These are phyloP conservation scores for Ormosia semicastrata DNA, from an alignment of 306 rosid species.

Conservation along the genomic window DNA sequence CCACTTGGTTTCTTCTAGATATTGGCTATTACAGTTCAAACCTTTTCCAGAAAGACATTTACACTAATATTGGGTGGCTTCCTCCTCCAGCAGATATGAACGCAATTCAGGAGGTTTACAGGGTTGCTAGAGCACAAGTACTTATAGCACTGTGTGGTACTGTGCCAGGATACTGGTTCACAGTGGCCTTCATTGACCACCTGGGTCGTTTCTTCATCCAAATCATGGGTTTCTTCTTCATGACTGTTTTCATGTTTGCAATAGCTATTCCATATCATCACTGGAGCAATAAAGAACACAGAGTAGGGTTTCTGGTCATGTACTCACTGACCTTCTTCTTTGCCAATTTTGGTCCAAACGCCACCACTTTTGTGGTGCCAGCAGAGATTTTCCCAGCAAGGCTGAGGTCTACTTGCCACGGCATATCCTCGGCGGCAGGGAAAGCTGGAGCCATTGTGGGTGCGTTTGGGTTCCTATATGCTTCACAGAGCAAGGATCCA, in stretches of 20 bases:
- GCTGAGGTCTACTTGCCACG: slow-evolving; percentile 36
- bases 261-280: slow-evolving; percentile 33
- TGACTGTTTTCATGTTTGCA: slow-evolving; percentile 38
- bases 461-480: slow-evolving; percentile 35
- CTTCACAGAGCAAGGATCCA: slow-evolving; percentile 22
- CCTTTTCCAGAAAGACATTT: slow-evolving; percentile 36
- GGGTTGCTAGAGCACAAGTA: slow-evolving; percentile 22
- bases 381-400: slow-evolving; percentile 41
- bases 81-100: slow-evolving; percentile 31
- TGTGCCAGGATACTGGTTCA: slow-evolving; percentile 40
- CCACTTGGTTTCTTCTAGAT: slow-evolving; percentile 35
- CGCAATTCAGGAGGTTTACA: slow-evolving; percentile 34
- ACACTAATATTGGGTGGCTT: slow-evolving; percentile 29
- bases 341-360: slow-evolving; percentile 35
- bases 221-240: slow-evolving; percentile 38
- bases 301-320: slow-evolving; percentile 29
- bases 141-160: slow-evolving; percentile 36
- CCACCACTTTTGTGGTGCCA: slow-evolving; percentile 37
- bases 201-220: slow-evolving; percentile 33
- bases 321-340: slow-evolving; percentile 33
- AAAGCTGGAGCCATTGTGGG: slow-evolving; percentile 33
- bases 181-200: slow-evolving; percentile 28
- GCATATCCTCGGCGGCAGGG: slow-evolving; percentile 32
- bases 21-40: slow-evolving; percentile 35
- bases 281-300: slow-evolving; percentile 21